A percentile compares a stretch with the other conserved stretches of the same genome.
phyloP scores from a whole-genome alignment of 805 yeast species.

The Maudiozyma pseudohumilis region DNA sequence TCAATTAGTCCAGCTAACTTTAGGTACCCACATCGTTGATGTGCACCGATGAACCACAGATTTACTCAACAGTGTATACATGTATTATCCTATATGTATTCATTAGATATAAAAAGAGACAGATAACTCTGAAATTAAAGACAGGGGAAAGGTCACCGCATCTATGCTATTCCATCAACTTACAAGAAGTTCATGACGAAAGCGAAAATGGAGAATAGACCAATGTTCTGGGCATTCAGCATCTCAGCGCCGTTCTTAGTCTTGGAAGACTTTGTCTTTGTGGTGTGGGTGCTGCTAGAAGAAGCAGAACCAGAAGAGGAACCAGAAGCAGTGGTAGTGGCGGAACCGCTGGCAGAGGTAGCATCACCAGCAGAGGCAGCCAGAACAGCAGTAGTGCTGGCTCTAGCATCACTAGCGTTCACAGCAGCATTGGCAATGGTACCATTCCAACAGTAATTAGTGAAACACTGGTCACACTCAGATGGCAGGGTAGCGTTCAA shows the following conservation, averaged over 20 bases:
- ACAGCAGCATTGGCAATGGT: constrained; percentile 14
- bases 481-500: constrained; percentile 44
- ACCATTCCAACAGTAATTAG: constrained; percentile 71
- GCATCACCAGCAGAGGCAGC: constrained; percentile 8
- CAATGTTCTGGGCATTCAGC: constrained; percentile 1
- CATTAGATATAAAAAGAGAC: no score
- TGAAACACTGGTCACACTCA: constrained; percentile 65
- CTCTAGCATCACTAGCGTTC: constrained; percentile 8
- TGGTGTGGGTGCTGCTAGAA: neutral
- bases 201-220: constrained; percentile 3
- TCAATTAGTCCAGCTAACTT: no score
- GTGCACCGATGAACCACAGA: no score
- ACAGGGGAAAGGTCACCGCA: no score
- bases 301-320: constrained; percentile 4
- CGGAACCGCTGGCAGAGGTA: constrained; percentile 6
- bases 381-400: constrained; percentile 1
- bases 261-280: neutral
- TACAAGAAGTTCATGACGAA: constrained; percentile 5
- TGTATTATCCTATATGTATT: no score
- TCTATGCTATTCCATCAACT: neutral
- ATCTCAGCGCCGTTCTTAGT: constrained; percentile 5
- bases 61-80: no score
- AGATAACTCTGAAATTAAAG: no score
- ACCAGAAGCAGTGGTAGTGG: constrained; percentile 3
- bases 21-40: no score